Conservation (phyloP, 345 rosid genomes). For the Toxicodendron radicans region DNA sequence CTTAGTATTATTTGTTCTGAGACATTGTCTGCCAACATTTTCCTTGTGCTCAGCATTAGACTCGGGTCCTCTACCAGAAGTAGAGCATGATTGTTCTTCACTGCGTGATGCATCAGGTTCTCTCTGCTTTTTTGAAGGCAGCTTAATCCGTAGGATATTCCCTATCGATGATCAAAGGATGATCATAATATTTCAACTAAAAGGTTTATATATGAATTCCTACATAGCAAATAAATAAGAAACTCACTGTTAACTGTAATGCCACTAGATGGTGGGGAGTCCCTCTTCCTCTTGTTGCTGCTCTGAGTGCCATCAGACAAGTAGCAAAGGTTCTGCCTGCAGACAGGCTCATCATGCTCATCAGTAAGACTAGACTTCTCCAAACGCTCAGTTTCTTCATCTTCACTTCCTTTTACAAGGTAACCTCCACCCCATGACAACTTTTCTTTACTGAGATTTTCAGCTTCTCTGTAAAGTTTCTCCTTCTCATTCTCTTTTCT, state of each 20-base stretch:
- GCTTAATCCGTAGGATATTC: constrained; percentile 46
- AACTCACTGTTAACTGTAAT: constrained; percentile 35
- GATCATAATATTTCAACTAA: constrained; percentile 17
- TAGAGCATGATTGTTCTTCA: constrained; percentile 20
- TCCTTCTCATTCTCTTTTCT: constrained; percentile 32
- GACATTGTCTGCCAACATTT: neutral
- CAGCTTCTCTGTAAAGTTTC: constrained; percentile 20
- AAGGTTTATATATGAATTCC: neutral
- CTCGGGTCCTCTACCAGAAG: constrained; percentile 19
- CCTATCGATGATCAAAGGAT: constrained; percentile 25
- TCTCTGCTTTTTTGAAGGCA: constrained; percentile 32
- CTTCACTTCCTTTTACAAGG: constrained; percentile 4
- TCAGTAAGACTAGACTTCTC: constrained; percentile 64
- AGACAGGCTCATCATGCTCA: constrained; percentile 54
- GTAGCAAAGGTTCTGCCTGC: constrained; percentile 23
- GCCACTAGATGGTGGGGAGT: constrained; percentile 9
- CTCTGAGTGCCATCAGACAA: constrained; percentile 47
- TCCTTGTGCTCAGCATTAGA: constrained; percentile 1
- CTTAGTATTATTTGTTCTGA: neutral
- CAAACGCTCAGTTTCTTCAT: constrained; percentile 38
- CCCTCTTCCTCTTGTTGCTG: constrained; percentile 41
- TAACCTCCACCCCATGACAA: neutral
- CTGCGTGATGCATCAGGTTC: constrained; percentile 11
- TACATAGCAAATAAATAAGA: neutral
- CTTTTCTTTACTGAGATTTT: constrained; percentile 5